phyloP scores from a whole-genome alignment of 2,329 filamentous ascomycete genomes.

The Dothistroma septosporum region DNA sequence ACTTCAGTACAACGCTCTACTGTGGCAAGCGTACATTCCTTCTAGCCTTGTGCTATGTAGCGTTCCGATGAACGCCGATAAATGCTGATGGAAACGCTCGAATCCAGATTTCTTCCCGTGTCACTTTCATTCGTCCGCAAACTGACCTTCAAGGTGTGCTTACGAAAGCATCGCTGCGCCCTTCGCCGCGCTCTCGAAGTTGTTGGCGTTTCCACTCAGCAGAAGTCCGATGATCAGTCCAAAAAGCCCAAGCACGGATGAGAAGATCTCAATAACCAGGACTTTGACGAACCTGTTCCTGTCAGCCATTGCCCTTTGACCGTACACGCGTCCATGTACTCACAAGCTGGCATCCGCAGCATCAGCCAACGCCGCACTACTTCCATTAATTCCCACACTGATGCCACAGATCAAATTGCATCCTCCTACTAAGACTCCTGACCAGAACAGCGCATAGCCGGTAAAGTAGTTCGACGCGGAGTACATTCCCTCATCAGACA shows the following conservation, averaged over 20 bases:
- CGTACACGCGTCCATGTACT: constrained; percentile 37
- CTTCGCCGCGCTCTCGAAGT: constrained; percentile 51
- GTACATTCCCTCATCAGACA: constrained; percentile 62
- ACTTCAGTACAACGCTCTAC: background rate
- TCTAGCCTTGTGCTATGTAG: background rate
- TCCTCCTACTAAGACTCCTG: constrained; percentile 85
- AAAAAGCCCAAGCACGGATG: constrained; percentile 92
- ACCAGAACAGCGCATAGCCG: constrained; percentile 94
- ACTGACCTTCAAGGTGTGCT: constrained; percentile 1
- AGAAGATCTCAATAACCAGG: constrained; percentile 98
- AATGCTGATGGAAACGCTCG: background rate
- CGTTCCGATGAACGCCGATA: background rate
- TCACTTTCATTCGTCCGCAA: background rate
- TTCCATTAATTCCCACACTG: constrained; percentile 96
- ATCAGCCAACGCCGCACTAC: constrained; percentile 91
- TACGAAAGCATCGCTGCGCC: constrained; percentile 9
- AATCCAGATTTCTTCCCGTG: background rate
- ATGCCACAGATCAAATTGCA: constrained; percentile 97
- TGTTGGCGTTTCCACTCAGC: constrained; percentile 74
- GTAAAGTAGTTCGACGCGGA: constrained; percentile 84
- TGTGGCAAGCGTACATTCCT: background rate
- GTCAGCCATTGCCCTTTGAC: constrained; percentile 9
- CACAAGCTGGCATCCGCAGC: constrained; percentile 87
- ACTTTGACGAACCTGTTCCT: constrained; percentile 86
- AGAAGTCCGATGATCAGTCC: constrained; percentile 92